phyloP scores from a whole-genome alignment of 176 grass and related monocot species.

The maize (Zea mays) region DNA sequence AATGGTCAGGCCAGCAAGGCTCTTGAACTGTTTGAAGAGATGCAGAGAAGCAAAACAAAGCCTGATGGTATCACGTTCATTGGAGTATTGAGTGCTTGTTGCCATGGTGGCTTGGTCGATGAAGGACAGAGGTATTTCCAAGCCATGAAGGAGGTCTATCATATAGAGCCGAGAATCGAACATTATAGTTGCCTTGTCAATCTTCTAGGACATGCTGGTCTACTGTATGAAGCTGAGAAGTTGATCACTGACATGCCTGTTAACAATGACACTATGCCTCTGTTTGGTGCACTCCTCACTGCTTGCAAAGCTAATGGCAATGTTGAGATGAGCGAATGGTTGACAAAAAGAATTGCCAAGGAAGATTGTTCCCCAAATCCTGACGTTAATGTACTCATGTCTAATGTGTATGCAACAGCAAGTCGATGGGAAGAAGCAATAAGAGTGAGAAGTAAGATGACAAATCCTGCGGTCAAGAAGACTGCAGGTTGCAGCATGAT shows the following conservation, averaged over 20 bases:
- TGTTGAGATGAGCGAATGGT: constrained; percentile 51
- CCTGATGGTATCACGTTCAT: constrained; percentile 62
- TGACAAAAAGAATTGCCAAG: constrained; percentile 46
- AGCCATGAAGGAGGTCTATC: constrained; percentile 53
- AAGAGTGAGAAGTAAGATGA: constrained; percentile 58
- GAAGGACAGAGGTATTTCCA: constrained; percentile 54
- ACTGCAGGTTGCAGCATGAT: constrained; percentile 64
- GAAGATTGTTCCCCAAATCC: constrained; percentile 37
- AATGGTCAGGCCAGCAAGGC: constrained; percentile 60
- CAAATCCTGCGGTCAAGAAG: constrained; percentile 57
- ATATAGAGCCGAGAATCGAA: constrained; percentile 53
- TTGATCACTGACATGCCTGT: constrained; percentile 44
- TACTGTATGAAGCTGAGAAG: constrained; percentile 63
- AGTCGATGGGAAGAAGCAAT: constrained; percentile 56
- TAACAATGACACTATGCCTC: constrained; percentile 42
- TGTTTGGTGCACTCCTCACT: constrained; percentile 58
- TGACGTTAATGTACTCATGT: constrained; percentile 57
- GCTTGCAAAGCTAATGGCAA: constrained; percentile 59
- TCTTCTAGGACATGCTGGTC: constrained; percentile 60
- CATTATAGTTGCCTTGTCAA: constrained; percentile 68
- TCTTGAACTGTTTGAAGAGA: constrained; percentile 55
- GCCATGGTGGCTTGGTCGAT: constrained; percentile 64
- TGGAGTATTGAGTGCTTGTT: constrained; percentile 56
- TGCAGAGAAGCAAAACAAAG: constrained; percentile 41
- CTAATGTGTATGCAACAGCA: constrained; percentile 67